Evolutionary conservation across 2,329 filamentous ascomycete species (phyloP).

Genomic region (Cladobotryum protrusum): DNA sequence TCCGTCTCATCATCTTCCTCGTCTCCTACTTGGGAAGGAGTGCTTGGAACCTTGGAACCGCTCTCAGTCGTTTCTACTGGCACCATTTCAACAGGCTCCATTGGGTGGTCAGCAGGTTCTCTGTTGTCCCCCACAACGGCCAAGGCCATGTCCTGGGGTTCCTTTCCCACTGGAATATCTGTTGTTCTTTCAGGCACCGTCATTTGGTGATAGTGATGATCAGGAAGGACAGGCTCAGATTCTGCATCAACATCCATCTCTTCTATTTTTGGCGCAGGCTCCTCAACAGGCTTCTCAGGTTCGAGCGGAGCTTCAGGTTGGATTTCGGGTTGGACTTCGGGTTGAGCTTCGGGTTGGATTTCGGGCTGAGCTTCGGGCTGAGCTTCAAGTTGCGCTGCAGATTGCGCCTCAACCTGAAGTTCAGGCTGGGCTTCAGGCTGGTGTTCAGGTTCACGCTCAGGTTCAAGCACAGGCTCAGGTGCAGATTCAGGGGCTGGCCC

Average conservation of each 20-base stretch:
- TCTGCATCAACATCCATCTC: slow-evolving; percentile 35
- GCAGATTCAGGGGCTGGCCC: too few relatives aligned
- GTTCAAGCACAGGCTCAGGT: too few relatives aligned
- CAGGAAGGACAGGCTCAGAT: neutral
- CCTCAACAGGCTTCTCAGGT: slow-evolving; percentile 4
- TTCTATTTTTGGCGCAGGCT: slow-evolving; percentile 32
- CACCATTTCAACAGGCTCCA: neutral
- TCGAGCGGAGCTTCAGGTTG: neutral
- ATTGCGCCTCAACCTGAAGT: neutral
- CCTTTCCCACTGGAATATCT: neutral
- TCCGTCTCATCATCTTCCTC: slow-evolving; percentile 50
- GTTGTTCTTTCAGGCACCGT: neutral
- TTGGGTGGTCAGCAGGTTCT: neutral
- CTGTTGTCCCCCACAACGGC: neutral
- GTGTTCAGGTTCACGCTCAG: too few relatives aligned
- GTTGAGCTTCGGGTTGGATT: neutral
- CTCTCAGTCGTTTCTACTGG: slow-evolving; percentile 24
- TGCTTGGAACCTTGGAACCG: slow-evolving; percentile 35
- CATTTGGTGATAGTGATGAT: neutral
- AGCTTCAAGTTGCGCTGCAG: neutral
- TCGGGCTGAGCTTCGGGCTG: neutral
- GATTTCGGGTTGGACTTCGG: neutral
- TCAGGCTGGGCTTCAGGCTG: too few relatives aligned
- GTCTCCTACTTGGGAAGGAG: slow-evolving; percentile 43
- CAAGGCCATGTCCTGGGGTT: slow-evolving; percentile 1